Evolutionary conservation across 2,329 filamentous ascomycete genomes (phyloP), one percentile per base, ranked within the genome.

Genomic region (Calonectria fujianensis): DNA sequence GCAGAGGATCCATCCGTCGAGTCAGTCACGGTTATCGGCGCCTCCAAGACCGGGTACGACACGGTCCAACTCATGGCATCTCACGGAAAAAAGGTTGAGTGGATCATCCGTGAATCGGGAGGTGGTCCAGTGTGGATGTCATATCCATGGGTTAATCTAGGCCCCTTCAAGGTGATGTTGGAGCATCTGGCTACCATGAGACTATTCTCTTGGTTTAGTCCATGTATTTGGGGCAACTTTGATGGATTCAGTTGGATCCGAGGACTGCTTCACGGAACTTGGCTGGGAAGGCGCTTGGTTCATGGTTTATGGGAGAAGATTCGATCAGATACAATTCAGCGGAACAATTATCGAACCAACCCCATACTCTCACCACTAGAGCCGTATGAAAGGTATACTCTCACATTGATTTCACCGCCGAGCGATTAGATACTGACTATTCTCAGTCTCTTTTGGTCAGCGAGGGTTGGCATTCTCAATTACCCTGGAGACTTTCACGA

Each of bases 91-190:
- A 39, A 59, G 8, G 66, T 69, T 14, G 66, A 69, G 20, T 69
- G 66, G 66, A 41, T 69, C 27, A 69, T 69, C 18, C 66, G 51
- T 16, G 66, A 69, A 20, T 57, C 50, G 3, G 50, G 51, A 13
- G 51, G 50, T 4, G 66, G 66, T n/a, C 66, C 66, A 24, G 65
- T 68, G 10, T 68, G 65, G 65, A 68, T 68, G 65, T 68, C 65
- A 11, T 52, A 51, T 24, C 65, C 65, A 6, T 68, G 65, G 65
- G 65, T 68, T 24, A 68, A 41, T 10, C n/a, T 61, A 5, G 57
- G 57, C 16, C 57, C 57, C 4, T 61, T 41, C 14, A 11, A 41
- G 29, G 35, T 61, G 4, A 61, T 61, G 57, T 4, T 61, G 13
- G 57, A 61, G n/a, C 57, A 61, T 24, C 57, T 61, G 2, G 57